Conservation (phyloP, 257 asterid genomes). For the Leptodermis oblonga region DNA sequence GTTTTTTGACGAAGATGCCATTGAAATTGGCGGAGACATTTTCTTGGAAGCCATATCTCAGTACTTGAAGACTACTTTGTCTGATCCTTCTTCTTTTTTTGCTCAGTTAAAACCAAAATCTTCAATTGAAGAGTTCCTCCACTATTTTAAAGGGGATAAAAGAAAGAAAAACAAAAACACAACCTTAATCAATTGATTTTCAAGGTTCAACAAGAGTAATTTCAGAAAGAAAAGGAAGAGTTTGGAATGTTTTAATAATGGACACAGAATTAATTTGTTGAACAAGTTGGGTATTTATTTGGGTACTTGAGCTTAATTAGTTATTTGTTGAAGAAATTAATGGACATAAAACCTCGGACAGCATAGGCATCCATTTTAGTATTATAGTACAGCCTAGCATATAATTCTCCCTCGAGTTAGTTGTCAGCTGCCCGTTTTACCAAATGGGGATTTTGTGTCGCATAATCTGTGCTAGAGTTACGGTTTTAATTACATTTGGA, state of each 20-base stretch:
- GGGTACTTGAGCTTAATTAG: neutral
- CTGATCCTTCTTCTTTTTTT: neutral
- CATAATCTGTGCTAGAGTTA: neutral
- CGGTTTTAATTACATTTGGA: neutral
- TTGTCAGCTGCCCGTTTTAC: neutral
- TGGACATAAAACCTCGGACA: neutral
- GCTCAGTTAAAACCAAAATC: neutral
- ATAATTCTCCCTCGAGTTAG: neutral
- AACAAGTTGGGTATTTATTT: too few species aligned
- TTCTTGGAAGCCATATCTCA: slow-evolving; percentile 5
- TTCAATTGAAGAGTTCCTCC: too few species aligned
- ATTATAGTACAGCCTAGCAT: slow-evolving; percentile 5
- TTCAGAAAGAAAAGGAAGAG: neutral
- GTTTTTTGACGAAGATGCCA: neutral
- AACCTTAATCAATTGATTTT: neutral
- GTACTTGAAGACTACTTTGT: neutral
- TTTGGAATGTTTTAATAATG: too few species aligned
- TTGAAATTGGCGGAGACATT: neutral
- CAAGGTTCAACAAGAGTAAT: neutral
- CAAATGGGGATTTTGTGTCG: neutral
- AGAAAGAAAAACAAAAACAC: neutral
- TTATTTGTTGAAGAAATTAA: neutral
- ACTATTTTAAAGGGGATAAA: too few species aligned
- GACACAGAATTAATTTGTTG: too few species aligned
- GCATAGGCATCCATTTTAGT: neutral